Percentiles rank a stretch among this genome's conserved stretches.
These are phyloP conservation scores for Hanseniaspora vineae DNA, from an alignment of 805 yeast genomes.

Conservation along the genomic window DNA sequence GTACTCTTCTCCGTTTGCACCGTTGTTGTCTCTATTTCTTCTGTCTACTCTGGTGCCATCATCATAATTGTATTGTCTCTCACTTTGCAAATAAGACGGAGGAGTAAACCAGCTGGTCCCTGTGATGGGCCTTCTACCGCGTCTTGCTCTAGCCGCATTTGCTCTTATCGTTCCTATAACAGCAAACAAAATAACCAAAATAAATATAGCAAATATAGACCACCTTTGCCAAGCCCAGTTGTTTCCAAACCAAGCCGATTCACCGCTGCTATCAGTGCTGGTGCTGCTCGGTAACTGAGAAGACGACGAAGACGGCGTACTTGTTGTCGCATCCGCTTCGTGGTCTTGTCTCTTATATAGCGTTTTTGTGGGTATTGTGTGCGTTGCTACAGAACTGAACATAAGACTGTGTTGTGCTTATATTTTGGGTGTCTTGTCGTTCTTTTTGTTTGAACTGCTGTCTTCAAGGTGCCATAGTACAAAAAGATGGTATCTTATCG, in stretches of 20 bases:
- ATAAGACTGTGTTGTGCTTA: no score
- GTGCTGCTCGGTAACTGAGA: neutral
- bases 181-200: slow-evolving; percentile 34
- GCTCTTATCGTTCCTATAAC: slow-evolving; percentile 38
- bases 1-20: slow-evolving; percentile 29
- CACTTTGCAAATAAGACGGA: slow-evolving; percentile 59
- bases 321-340: neutral
- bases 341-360: no score
- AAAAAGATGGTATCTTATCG: no score
- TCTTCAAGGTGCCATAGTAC: no score
- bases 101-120: slow-evolving; percentile 59
- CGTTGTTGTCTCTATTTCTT: slow-evolving; percentile 2
- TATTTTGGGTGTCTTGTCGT: no score
- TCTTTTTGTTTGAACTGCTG: no score
- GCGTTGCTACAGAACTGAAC: no score
- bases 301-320: neutral
- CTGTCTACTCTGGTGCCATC: slow-evolving; percentile 15
- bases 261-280: neutral
- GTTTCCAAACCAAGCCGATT: neutral
- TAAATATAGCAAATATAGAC: slow-evolving; percentile 53
- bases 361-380: no score
- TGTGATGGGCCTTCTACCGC: slow-evolving; percentile 37
- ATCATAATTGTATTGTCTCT: slow-evolving; percentile 33
- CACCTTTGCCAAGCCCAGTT: slow-evolving; percentile 35
- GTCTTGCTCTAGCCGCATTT: slow-evolving; percentile 36